Evolutionary conservation across 495 filamentous ascomycete species (phyloP), one percentile per base, ranked within the genome.

Genomic region (Penicillium crystallinum): DNA sequence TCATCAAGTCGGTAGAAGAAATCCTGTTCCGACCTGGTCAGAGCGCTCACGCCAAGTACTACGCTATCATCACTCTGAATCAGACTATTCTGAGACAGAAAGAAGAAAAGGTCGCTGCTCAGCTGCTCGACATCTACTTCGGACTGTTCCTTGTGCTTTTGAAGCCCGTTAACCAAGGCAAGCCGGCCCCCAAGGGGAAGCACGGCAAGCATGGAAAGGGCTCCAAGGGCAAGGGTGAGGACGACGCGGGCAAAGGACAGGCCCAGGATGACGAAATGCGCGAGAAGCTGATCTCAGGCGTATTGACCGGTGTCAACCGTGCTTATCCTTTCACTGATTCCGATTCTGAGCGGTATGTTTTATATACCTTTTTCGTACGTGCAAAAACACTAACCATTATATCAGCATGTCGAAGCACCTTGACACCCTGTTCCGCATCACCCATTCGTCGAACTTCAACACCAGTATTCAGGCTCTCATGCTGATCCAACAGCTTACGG

Each of bases 361-460:
- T 48, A 42, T 38, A n/a, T 12, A 4, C 22, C 29, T 14, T 46
- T 35, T 22, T 39, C 25, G 2, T 47, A 1, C 5, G 14, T 17
- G 6, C 4, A 12, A 44, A 37, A 7, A 27, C 59, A 54, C 70
- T 65, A 40, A 67, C n/a, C n/a, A n/a, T n/a, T 27, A 6, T 56
- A 57, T 46, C 34, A 82, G 80, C 27, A 79, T 97, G 49, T 87
- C 92, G 55, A 86, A 85, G 51, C 91, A 97, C 55, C 80, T 97
- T 52, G 88, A 97, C 63, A 95, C 91, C 3, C 75, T 98, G 27
- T 98, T 97, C 77, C 81, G 82, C 57, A 91, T 98, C 55, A 95
- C 93, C 0, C 92, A 98, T 67, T 97, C 93, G 0, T 90, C 93
- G 11, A 98, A 97, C 65, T 97, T 98, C 77, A 97, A 97, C 73